Conservation (phyloP, 352 stramenopile genomes). For the Phytopythium delawarense region DNA sequence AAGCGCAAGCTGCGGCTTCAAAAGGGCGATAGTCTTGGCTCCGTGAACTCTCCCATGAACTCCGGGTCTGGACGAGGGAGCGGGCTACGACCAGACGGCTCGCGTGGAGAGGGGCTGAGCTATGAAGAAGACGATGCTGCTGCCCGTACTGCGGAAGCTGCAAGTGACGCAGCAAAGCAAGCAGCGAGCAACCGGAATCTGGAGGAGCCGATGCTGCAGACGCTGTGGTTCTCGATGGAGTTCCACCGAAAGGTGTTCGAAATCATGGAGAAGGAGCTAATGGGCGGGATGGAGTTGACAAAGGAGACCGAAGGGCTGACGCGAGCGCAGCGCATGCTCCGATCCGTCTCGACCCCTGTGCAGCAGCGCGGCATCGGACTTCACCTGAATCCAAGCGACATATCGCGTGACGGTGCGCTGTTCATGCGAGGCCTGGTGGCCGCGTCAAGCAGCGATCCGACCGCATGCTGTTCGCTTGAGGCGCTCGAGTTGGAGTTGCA, state of each 20-base stretch:
- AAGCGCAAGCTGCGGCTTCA: slow-evolving; percentile 65
- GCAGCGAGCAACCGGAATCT: slow-evolving; percentile 69
- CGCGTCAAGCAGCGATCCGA: slow-evolving; percentile 29
- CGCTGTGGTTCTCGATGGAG: slow-evolving; percentile 85
- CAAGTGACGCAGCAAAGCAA: slow-evolving; percentile 74
- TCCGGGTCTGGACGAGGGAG: slow-evolving; percentile 8
- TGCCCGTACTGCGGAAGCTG: slow-evolving; percentile 59
- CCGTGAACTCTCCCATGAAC: slow-evolving; percentile 19
- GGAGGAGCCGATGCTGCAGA: slow-evolving; percentile 72
- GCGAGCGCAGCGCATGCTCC: slow-evolving; percentile 74
- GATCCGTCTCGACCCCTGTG: slow-evolving; percentile 76
- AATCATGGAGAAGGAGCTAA: slow-evolving; percentile 76
- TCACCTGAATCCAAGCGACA: slow-evolving; percentile 37
- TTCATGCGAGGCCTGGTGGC: slow-evolving; percentile 29
- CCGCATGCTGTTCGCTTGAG: slow-evolving; percentile 48
- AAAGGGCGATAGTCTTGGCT: slow-evolving; percentile 20
- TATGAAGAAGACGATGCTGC: slow-evolving; percentile 54
- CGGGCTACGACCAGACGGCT: neutral
- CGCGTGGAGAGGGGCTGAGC: slow-evolving; percentile 17
- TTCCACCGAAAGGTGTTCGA: slow-evolving; percentile 87
- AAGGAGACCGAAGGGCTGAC: slow-evolving; percentile 75
- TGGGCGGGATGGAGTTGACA: slow-evolving; percentile 59
- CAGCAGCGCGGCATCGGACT: slow-evolving; percentile 48
- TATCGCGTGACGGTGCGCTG: slow-evolving; percentile 32
- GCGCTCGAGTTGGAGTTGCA: slow-evolving; percentile 75